These are phyloP conservation scores for Blastomyces emzantsi DNA, from an alignment of 2,329 filamentous ascomycete genomes.

Conservation along the genomic window DNA sequence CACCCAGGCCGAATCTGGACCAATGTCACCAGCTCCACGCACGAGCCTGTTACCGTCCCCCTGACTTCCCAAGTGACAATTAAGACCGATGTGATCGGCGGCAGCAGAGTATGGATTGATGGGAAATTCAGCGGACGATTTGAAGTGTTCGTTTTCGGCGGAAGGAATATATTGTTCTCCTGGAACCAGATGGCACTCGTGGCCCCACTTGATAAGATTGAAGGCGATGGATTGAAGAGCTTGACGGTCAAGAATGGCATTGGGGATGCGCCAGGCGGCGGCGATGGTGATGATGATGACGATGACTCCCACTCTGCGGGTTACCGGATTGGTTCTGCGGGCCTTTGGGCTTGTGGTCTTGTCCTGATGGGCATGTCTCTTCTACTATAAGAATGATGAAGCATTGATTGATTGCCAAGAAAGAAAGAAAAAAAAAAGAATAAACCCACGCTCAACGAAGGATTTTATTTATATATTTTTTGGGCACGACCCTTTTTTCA, in stretches of 20 bases:
- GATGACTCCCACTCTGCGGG: neutral
- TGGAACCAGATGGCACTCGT: conserved; percentile 52
- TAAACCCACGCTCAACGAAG: neutral
- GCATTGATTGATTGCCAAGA: neutral
- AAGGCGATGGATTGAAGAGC: conserved; percentile 18
- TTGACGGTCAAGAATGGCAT: neutral
- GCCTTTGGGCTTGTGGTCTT: neutral
- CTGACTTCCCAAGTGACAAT: conserved; percentile 33
- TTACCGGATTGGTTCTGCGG: neutral
- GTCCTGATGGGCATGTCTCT: neutral
- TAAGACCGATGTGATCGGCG: conserved; percentile 38
- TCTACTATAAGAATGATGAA: neutral
- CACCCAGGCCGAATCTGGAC: conserved; percentile 47
- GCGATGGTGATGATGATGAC: neutral
- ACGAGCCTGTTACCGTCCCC: conserved; percentile 33
- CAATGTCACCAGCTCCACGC: conserved; percentile 41
- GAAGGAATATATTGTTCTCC: conserved; percentile 43
- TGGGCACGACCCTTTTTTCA: neutral
- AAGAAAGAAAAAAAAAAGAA: neutral
- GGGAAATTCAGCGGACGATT: conserved; percentile 42
- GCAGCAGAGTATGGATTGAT: conserved; percentile 43
- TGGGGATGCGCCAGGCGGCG: neutral
- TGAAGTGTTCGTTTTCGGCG: conserved; percentile 48
- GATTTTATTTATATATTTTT: neutral
- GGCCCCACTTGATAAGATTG: conserved; percentile 37